Percentiles rank a stretch among this genome's conserved stretches.
These are phyloP conservation scores for Fusarium zealandicum DNA, from an alignment of 2,329 filamentous ascomycete species.

Conservation along the genomic window DNA sequence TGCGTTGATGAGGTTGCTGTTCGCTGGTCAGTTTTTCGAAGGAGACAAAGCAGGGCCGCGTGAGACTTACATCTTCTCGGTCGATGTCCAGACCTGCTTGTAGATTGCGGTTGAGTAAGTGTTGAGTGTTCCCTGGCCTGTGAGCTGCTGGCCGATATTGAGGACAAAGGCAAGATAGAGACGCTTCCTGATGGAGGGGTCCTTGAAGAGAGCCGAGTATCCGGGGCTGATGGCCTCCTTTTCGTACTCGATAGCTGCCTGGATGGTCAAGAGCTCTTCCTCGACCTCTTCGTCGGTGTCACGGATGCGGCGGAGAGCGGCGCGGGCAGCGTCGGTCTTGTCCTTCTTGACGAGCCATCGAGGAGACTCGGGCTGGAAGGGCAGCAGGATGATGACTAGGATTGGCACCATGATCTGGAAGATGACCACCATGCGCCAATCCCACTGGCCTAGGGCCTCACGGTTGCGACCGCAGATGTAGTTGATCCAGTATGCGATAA, in stretches of 20 bases:
- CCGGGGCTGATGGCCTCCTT: slow-evolving; percentile 70
- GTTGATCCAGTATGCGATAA: slow-evolving; percentile 62
- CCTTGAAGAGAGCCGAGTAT: slow-evolving; percentile 74
- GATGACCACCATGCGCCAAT: slow-evolving; percentile 76
- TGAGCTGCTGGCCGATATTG: slow-evolving; percentile 76
- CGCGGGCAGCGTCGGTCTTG: slow-evolving; percentile 66
- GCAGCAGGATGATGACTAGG: slow-evolving; percentile 67
- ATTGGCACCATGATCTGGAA: slow-evolving; percentile 74
- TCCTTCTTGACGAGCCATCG: slow-evolving; percentile 71
- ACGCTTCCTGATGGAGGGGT: slow-evolving; percentile 71
- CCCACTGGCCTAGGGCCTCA: slow-evolving; percentile 69
- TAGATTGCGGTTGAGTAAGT: slow-evolving; percentile 78
- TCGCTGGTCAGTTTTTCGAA: background rate
- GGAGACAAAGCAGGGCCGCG: background rate
- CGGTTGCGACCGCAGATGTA: slow-evolving; percentile 66
- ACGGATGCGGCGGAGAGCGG: slow-evolving; percentile 65
- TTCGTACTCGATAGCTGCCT: slow-evolving; percentile 74
- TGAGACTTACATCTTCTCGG: slow-evolving; percentile 57
- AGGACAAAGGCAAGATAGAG: slow-evolving; percentile 70
- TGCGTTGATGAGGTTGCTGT: slow-evolving; percentile 71
- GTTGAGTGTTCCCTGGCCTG: slow-evolving; percentile 76
- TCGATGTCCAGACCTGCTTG: slow-evolving; percentile 69
- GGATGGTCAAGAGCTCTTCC: slow-evolving; percentile 69
- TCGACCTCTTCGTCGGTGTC: slow-evolving; percentile 71
- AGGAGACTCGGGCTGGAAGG: slow-evolving; percentile 72